Base-by-base conservation (phyloP, 176 grass and related monocot species). In the Zizania latifolia region DNA sequence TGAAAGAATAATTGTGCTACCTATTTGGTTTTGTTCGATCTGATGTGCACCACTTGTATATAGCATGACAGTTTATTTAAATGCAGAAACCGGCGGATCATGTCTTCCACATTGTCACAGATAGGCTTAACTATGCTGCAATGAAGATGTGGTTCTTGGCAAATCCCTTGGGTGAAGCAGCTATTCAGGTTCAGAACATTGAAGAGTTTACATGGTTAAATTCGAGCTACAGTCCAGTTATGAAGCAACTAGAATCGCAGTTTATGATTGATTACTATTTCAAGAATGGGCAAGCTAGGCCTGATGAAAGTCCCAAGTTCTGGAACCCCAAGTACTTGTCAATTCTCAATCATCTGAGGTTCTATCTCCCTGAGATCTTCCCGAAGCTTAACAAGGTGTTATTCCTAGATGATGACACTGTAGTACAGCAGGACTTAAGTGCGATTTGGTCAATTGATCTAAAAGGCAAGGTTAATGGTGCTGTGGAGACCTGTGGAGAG, bases 61-160 rank as follows among this genome's bases (percentile, higher is more conserved):
- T 19, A 73, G 9, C 46, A n/a, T 10, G 16, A 72, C 43, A 32
- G 22, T 71, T 13, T 82, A n/a, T 80, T 53, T 61, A 65, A 53
- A 82, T 83, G 84, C 82, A 92, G 95, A 71, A 88, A 62, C 95
- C 95, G 12, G 79, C 80, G 53, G 76, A 94, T 10, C 86, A 92
- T 82, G 91, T 94, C 59, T 98, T 94, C 79, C 95, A 98, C 79
- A 82, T 98, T 35, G 95, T 98, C 55, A 98, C 95, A 0, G 86
- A 94, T 80, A 90, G 74, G 70, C 84, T 94, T 74, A 98, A 94
- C 56, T 94, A 98, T 77, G 91, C 89, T 69, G 89, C 95, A 56
- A 94, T 98, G 89, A 94, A 79, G 76, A 92, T 92, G 95, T 98
- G 95, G 95, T 98, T 98, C 63, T 81, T 94, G 62, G 85, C 89